Percentiles rank a stretch among this genome's conserved stretches.
Evolutionary conservation across 75 land plant species (phyloP).

Genomic region (Gnetum montanum): DNA sequence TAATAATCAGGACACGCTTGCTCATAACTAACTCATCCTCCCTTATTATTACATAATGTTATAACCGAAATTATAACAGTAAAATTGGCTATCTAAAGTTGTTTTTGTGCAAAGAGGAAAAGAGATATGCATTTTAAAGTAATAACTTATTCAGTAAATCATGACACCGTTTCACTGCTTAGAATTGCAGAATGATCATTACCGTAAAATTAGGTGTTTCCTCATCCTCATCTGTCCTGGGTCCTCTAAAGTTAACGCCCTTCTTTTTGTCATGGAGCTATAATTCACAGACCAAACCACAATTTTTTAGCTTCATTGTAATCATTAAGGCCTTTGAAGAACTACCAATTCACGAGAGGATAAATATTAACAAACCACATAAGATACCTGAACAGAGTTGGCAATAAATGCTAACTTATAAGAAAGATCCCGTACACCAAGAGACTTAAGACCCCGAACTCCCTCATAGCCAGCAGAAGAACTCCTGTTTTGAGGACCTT

Average conservation of each 20-base stretch:
- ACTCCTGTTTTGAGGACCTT: slow-evolving; percentile 38
- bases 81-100: no score
- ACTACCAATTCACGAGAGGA: no score
- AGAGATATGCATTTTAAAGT: no score
- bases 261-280: slow-evolving; percentile 80
- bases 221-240: slow-evolving; percentile 76
- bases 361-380: not conserved
- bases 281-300: slow-evolving; percentile 1
- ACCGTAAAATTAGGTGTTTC: slow-evolving; percentile 60
- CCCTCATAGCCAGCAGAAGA: slow-evolving; percentile 61
- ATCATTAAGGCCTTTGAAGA: no score
- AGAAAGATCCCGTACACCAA: slow-evolving; percentile 93
- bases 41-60: no score
- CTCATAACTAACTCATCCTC: no score
- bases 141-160: no score
- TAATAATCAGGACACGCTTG: no score
- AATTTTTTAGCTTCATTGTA: no score
- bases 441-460: slow-evolving; percentile 71
- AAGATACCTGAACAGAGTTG: slow-evolving; percentile 94
- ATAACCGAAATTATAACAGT: no score
- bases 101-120: no score
- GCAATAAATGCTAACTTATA: slow-evolving; percentile 94
- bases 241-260: slow-evolving; percentile 63
- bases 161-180: no score
- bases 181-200: not conserved